Percentiles rank a stretch among this genome's conserved stretches.
Conservation (phyloP, 164 flowering plant genomes). For the Amborella trichopoda region DNA sequence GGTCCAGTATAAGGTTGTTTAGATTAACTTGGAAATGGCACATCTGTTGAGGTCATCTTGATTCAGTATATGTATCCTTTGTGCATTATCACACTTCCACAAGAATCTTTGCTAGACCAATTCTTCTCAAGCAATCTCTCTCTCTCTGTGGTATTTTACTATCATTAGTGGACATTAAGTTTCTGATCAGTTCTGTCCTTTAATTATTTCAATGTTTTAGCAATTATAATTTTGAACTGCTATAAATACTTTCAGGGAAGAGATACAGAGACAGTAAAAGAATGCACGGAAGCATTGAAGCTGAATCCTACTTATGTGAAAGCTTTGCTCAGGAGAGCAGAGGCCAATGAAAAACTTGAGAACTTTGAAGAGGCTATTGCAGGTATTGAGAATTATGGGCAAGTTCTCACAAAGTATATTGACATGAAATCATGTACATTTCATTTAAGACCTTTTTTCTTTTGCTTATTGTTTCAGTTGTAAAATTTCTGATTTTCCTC, state of each 20-base stretch:
- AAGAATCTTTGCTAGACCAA: too few species aligned
- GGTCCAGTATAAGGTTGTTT: too few species aligned
- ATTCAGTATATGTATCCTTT: too few species aligned
- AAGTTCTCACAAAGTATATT: neutral
- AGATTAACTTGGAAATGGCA: too few species aligned
- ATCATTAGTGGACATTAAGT: too few species aligned
- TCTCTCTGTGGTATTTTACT: too few species aligned
- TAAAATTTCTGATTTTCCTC: neutral
- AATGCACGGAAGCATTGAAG: slow-evolving; percentile 79
- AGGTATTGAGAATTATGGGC: slow-evolving; percentile 25
- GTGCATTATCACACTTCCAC: too few species aligned
- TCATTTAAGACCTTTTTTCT: neutral
- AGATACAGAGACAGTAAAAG: slow-evolving; percentile 71
- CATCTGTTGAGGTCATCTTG: too few species aligned
- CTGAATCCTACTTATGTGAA: slow-evolving; percentile 73
- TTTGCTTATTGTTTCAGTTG: neutral
- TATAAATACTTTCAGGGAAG: slow-evolving; percentile 34
- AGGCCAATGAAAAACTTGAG: slow-evolving; percentile 85
- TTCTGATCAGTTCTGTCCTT: too few species aligned
- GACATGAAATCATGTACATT: neutral
- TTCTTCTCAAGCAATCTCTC: too few species aligned
- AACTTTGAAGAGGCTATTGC: slow-evolving; percentile 85
- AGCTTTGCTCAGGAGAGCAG: slow-evolving; percentile 73
- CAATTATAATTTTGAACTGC: neutral
- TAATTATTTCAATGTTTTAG: too few species aligned